Percentiles rank a stretch among this genome's conserved stretches.
Conservation (phyloP, 2,329 filamentous ascomycete genomes). For the Furcasterigmium sp. region DNA sequence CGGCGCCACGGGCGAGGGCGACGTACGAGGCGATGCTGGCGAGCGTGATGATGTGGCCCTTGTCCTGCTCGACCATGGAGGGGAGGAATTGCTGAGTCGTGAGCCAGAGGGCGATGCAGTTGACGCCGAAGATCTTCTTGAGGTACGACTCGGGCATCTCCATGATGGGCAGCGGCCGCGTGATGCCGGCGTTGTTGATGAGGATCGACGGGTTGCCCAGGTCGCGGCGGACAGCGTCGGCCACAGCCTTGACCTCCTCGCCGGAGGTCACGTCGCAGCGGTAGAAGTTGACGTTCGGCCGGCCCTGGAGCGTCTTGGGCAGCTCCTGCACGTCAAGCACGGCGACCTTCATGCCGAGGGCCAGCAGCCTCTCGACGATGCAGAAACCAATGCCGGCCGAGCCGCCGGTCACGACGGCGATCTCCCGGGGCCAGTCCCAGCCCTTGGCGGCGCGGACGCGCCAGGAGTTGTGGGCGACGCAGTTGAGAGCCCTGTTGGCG, state of each 20-base stretch:
- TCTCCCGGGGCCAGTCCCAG: slow-evolving; percentile 63
- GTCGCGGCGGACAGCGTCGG: slow-evolving; percentile 27
- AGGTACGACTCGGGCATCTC: slow-evolving; percentile 30
- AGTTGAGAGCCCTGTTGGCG: slow-evolving; percentile 46
- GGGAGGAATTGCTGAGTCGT: slow-evolving; percentile 41
- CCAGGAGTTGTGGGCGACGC: slow-evolving; percentile 43
- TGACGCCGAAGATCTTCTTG: slow-evolving; percentile 39
- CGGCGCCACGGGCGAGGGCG: slow-evolving; percentile 36
- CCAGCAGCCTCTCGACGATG: slow-evolving; percentile 24
- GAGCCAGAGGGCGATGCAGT: slow-evolving; percentile 40
- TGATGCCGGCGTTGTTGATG: slow-evolving; percentile 54
- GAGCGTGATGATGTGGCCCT: slow-evolving; percentile 47
- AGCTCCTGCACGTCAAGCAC: neutral
- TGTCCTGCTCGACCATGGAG: slow-evolving; percentile 37
- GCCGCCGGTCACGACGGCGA: slow-evolving; percentile 43
- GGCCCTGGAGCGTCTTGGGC: neutral
- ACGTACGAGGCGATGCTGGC: slow-evolving; percentile 46
- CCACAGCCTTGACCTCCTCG: slow-evolving; percentile 37
- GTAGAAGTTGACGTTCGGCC: neutral
- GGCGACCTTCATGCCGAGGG: slow-evolving; percentile 5
- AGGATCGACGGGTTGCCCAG: slow-evolving; percentile 45
- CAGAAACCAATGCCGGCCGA: slow-evolving; percentile 34
- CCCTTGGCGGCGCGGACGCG: slow-evolving; percentile 54
- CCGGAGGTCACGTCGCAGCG: slow-evolving; percentile 18
- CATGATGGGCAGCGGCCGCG: slow-evolving; percentile 25